Evolutionary conservation across 1,284 basidiomycete species (phyloP).

Genomic region (Kalmanozyma brasiliensis): DNA sequence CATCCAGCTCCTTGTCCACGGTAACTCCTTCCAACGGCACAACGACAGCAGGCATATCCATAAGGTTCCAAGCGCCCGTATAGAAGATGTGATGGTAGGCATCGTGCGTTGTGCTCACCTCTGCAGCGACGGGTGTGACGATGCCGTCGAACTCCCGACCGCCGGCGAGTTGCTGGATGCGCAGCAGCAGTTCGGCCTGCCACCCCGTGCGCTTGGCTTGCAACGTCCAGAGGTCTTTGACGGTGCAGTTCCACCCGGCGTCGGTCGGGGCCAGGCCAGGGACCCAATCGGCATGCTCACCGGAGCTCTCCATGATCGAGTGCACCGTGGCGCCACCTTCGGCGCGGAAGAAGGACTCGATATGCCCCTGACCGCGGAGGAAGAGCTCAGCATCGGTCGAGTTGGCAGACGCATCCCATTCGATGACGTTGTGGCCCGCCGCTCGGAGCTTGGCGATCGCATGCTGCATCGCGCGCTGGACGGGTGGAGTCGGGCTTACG

Average conservation of each 20-base stretch:
- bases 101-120: constrained; percentile 37
- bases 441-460: constrained; percentile 74
- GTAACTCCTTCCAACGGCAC: constrained; percentile 23
- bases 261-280: constrained; percentile 25
- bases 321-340: constrained; percentile 48
- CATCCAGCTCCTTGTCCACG: constrained; percentile 32
- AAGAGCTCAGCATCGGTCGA: constrained; percentile 33
- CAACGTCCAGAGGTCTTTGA: constrained; percentile 38
- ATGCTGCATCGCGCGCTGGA: constrained; percentile 75
- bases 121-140: constrained; percentile 42
- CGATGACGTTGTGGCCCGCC: constrained; percentile 75
- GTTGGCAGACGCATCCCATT: constrained; percentile 69
- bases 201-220: constrained; percentile 44
- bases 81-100: constrained; percentile 50
- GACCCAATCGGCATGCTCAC: constrained; percentile 49
- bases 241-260: constrained; percentile 11
- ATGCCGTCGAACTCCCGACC: constrained; percentile 38
- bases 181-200: constrained; percentile 31
- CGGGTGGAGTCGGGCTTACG: constrained; percentile 77
- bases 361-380: constrained; percentile 8
- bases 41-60: constrained; percentile 45
- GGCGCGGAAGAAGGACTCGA: constrained; percentile 45
- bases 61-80: constrained; percentile 54
- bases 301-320: constrained; percentile 39
- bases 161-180: constrained; percentile 19